Percentiles rank a stretch among this genome's conserved stretches.
Conservation (phyloP, 2,329 filamentous ascomycete genomes). For the Microdochium trichocladiopsis region DNA sequence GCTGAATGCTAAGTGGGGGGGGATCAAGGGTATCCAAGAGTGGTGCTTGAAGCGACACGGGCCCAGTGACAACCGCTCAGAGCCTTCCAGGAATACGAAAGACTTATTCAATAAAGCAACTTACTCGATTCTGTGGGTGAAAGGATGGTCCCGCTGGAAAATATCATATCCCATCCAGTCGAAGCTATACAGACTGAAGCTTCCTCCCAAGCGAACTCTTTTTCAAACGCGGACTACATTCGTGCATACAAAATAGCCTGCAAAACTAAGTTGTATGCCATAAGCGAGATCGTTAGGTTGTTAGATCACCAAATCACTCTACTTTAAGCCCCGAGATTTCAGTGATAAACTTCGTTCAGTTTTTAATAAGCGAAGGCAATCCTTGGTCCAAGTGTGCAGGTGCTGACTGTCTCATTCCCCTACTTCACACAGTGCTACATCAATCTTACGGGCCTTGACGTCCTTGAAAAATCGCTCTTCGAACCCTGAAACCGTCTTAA, state of each 20-base stretch:
- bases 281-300: too few relatives aligned
- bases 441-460: background rate
- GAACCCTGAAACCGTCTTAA: background rate
- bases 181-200: background rate
- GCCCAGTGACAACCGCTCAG: background rate
- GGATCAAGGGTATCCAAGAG: background rate
- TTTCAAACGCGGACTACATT: background rate
- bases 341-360: background rate
- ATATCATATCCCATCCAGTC: background rate
- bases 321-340: background rate
- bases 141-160: background rate
- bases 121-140: background rate
- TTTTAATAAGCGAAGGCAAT: background rate
- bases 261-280: background rate
- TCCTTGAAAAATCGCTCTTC: background rate
- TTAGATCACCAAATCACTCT: background rate
- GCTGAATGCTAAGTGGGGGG: background rate
- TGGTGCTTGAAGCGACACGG: background rate
- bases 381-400: background rate
- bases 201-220: background rate
- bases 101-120: background rate
- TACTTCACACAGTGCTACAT: background rate
- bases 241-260: background rate
- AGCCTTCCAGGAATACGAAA: background rate
- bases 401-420: background rate